These are phyloP conservation scores for Aegilops umbellulata DNA, from an alignment of 176 grass and related monocot species.

Conservation along the genomic window DNA sequence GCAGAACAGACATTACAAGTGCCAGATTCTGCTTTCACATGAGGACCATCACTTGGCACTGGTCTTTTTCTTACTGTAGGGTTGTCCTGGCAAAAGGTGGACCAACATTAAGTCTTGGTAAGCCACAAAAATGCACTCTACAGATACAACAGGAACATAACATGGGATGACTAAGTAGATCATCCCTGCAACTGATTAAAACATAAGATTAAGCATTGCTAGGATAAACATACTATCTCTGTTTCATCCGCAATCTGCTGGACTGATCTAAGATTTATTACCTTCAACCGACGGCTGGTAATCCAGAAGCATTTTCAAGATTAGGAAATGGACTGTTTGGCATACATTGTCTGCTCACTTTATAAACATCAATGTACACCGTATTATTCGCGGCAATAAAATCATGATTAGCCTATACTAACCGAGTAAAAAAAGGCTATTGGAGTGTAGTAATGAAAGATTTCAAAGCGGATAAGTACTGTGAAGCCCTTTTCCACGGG, in stretches of 20 bases:
- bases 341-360: neutral
- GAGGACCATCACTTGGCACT: neutral
- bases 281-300: neutral
- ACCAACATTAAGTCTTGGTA: neutral
- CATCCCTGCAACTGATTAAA: neutral
- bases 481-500: conserved; percentile 4
- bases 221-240: neutral
- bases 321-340: neutral
- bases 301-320: conserved; percentile 8
- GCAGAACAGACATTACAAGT: conserved; percentile 75
- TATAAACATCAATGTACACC: neutral
- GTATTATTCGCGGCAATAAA: neutral
- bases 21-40: conserved; percentile 54
- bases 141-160: neutral
- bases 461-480: neutral
- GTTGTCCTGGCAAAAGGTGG: conserved; percentile 39
- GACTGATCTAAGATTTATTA: neutral
- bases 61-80: conserved; percentile 37
- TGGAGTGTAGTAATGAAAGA: neutral
- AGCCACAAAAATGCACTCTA: neutral
- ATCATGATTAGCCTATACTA: neutral
- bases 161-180: neutral
- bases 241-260: neutral
- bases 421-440: neutral
- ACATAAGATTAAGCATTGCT: conserved; percentile 2